Evolutionary conservation across 2,329 filamentous ascomycete genomes (phyloP), one percentile per base, ranked within the genome.

Genomic region (Neopestalotiopsis clavispora): DNA sequence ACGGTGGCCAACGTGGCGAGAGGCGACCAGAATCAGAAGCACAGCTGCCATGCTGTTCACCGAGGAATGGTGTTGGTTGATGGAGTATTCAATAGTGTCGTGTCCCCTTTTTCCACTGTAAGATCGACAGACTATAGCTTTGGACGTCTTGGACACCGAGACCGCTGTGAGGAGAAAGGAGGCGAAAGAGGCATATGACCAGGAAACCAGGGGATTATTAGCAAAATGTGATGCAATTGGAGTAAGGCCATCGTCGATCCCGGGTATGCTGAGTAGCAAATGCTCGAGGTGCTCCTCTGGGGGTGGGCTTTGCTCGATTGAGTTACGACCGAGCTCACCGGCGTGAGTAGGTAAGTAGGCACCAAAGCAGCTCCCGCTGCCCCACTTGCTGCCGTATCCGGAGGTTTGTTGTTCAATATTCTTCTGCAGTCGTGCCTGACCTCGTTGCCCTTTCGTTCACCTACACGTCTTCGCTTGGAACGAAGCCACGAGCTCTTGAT

Each of bases 321-420:
- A 34, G 59, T 40, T 34, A 62, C 23, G 20, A 30, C 10, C 57
- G 23, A 30, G 23, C 20, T n/a, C n/a, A 62, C 28, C 59, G 32
- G 59, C 59, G 59, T 20, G 34, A 20, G 34, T 12, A 38, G 5
- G 59, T 20, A 20, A 20, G 34, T 12, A 38, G 5, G 57, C 30
- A 59, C 30, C 32, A 32, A 4, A 49, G 40, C 34, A 49, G 62
- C 34, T 45, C n/a, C 62, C 34, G 62, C 14, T 20, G 62, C 62
- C 62, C 62, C 62, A 30, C 62, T 52, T 12, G 28, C 12, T 49
- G 30, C 30, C 60, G 30, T 7, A 34, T 20, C 60, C 20, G 60
- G 60, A 34, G n/a, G 20, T 59, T 34, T 38, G 59, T 65, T 52
- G 40, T 63, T 65, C 61, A 67, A 32, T 40, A n/a, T 69, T 69